Evolutionary conservation across 208 protist genomes (phyloP), one percentile per base, ranked within the genome.

Genomic region (Balamuthia mandrillaris): DNA sequence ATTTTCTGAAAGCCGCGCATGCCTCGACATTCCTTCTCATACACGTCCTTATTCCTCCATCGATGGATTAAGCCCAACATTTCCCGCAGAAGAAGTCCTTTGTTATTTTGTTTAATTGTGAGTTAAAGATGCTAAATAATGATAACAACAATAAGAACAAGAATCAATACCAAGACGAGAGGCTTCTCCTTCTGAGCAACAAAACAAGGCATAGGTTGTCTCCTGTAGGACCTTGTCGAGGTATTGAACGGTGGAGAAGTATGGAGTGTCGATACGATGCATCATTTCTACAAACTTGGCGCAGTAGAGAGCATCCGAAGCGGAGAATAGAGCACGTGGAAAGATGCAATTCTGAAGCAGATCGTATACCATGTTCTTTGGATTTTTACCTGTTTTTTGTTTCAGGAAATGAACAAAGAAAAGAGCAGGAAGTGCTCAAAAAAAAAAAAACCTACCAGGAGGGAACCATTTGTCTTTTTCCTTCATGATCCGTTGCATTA

Each of bases 281-380:
- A 90, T 24, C 27, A 92, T 47, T 33, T 81, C 37, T 14, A 88
- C 66, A 33, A 94, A 92, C 39, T 86, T 52, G 0, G 87, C 87
- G 68, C 86, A 91, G 74, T 90, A 93, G 7, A 91, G 14, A 18
- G 91, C 86, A 84, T 92, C 90, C 33, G 75, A 16, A n/a, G 63
- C 60, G n/a, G 91, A 85, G 37, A 81, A 86, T 0, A 83, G 52
- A 3, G 56, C 33, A 51, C 91, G 87, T 41, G 89, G 91, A 10
- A 88, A 81, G 18, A 94, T 66, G 89, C 91, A 94, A 29, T 81
- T 63, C 79, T 93, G 88, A 29, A 92, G 21, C 7, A 93, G 88
- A 3, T n/a, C n/a, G n/a, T n/a, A n/a, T n/a, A n/a, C n/a, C n/a
- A n/a, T n/a, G n/a, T n/a, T n/a, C n/a, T n/a, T n/a, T n/a, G n/a